Base-by-base conservation (phyloP, 768 basidiomycete species). In the Termitomyces sp. region DNA sequence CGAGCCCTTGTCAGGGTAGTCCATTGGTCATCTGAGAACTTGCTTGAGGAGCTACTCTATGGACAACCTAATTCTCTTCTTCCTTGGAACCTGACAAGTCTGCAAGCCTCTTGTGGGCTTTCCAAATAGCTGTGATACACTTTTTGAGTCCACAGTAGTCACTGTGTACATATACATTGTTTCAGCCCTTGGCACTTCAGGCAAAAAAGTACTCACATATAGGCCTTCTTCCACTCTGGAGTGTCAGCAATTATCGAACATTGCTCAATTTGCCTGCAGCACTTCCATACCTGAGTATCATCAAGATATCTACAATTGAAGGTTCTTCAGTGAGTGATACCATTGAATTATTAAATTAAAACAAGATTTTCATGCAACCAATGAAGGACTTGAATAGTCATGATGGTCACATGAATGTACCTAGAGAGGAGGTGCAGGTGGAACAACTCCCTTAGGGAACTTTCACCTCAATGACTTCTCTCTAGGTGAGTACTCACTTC, bases 81-180 rank as follows among this genome's bases (percentile, higher is more conserved):
- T 63, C 57, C 55, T 70, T 60, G 8, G 65, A 57, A 30, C 65
- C 65, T 46, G 64, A 57, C n/a, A 53, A 40, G 18, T 66, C 67
- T 1, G 64, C 43, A 10, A 67, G 37, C 16, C 66, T 69, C 45
- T 74, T 67, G 54, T 73, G 71, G 0, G 69, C 71, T 55, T 71
- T 73, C 36, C 79, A 79, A 55, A 91, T 83, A 1, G 78, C 78
- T 14, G 75, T 74, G 24, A 92, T 86, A 14, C 78, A 76, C 61
- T 82, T 86, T 71, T 91, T 91, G 16, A 93, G 80, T 9, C 79
- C 82, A 2, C 80, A 79, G 65, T 92, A 93, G 68, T 92, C 83
- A 67, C 90, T 92, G 62, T 39, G 26, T 8, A 52, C 20, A 52
- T 26, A 22, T 16, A 52, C 24, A 22, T 16, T 20, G 20, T 50